Evolutionary conservation across 345 rosid species (phyloP).

Genomic region (Melaleuca quinquenervia): DNA sequence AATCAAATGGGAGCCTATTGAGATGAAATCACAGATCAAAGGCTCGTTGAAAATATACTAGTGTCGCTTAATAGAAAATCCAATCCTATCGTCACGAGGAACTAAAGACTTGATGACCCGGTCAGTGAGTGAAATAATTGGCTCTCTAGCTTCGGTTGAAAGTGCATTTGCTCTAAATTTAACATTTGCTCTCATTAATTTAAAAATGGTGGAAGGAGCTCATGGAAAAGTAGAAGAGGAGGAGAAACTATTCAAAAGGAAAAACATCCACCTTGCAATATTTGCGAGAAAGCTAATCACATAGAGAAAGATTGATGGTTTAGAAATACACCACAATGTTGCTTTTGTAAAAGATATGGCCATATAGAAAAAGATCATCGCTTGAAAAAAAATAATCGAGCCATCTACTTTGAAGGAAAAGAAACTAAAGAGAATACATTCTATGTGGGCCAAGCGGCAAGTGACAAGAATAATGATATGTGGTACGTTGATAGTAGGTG

Average conservation of each 20-base stretch:
- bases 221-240: not conserved
- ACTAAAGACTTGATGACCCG: not conserved
- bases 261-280: not conserved
- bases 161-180: not conserved
- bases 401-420: not conserved
- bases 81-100: not conserved
- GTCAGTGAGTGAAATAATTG: too few relatives aligned
- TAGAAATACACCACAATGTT: not conserved
- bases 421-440: too few relatives aligned
- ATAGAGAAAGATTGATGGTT: not conserved
- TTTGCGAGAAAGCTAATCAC: not conserved
- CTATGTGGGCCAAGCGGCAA: too few relatives aligned
- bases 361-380: not conserved
- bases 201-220: too few relatives aligned
- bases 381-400: not conserved
- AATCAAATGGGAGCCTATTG: too few relatives aligned
- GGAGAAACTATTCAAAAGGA: not conserved
- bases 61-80: not conserved
- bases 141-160: not conserved
- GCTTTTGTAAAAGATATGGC: not conserved
- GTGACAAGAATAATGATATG: too few relatives aligned
- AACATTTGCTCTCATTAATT: not conserved
- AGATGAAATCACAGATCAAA: too few relatives aligned
- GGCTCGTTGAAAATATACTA: accelerated
- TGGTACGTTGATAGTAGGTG: too few relatives aligned